phyloP scores from a whole-genome alignment of 2,329 filamentous ascomycete species.

The Xylariaceae sp. region DNA sequence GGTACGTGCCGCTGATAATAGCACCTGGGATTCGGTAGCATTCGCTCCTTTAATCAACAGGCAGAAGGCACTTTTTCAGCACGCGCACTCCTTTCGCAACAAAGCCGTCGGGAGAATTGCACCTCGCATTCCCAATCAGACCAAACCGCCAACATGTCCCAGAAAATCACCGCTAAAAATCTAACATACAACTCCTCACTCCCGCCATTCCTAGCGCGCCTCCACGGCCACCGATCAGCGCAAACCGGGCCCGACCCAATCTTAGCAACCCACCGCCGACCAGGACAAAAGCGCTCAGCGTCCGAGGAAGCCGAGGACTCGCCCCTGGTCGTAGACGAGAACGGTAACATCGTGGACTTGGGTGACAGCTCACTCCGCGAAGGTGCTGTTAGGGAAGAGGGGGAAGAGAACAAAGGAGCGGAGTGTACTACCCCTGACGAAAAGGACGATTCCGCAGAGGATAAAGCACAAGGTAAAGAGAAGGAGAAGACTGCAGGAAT shows the following conservation, averaged over 20 bases:
- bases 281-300: conserved; percentile 47
- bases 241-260: conserved; percentile 50
- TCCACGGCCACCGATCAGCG: conserved; percentile 44
- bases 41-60: too few relatives aligned
- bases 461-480: conserved; percentile 26
- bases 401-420: conserved; percentile 10
- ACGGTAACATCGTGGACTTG: conserved; percentile 58
- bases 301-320: conserved; percentile 73
- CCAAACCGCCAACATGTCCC: conserved; percentile 35
- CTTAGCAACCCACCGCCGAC: conserved; percentile 47
- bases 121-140: background rate
- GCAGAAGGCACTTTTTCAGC: too few relatives aligned
- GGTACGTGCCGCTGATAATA: too few relatives aligned
- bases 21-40: too few relatives aligned
- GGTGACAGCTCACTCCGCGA: conserved; percentile 34
- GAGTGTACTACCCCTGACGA: conserved; percentile 11
- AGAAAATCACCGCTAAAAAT: conserved; percentile 67
- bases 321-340: conserved; percentile 70
- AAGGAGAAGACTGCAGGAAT: conserved; percentile 39
- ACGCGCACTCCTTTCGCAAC: too few relatives aligned
- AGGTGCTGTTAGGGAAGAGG: conserved; percentile 26
- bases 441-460: conserved; percentile 15
- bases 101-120: too few relatives aligned
- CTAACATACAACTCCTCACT: conserved; percentile 60
- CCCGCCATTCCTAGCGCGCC: conserved; percentile 57